Evolutionary conservation across 306 rosid species (phyloP), one percentile per base, ranked within the genome.

Genomic region (Pachyrhizus erosus): DNA sequence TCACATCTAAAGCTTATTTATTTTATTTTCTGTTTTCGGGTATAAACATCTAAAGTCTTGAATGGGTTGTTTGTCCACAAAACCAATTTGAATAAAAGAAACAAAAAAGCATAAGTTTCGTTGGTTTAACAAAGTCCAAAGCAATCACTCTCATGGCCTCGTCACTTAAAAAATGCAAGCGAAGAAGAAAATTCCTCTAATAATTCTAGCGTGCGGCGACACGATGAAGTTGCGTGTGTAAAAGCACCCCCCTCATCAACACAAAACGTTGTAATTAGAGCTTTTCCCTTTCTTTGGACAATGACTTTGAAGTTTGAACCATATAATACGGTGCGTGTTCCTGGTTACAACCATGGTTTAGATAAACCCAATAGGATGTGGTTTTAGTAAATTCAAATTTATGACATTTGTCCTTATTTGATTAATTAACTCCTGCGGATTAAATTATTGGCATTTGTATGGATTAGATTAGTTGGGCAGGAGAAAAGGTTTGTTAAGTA

Each of bases 191-290:
- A 0, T 0, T 37, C 18, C 48, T 65, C 24, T 42, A 77, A 78
- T 40, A 7, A 42, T 55, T 27, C 21, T 81, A 20, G 64, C 88
- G 70, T 89, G 89, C 79, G 86, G 90, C 92, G 87, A 85, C 84
- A 73, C 90, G 92, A 80, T 24, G 86, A 52, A 58, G 87, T 84
- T 67, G 64, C 90, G 87, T 82, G 87, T 68, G 80, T 49, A 74
- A 77, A 42, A 54, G 42, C 42, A 6, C 24, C 31, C n/a, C 34
- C 0, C 43, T 5, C 24, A 67, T 45, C 11, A 39, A 60, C 62
- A 27, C 58, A 15, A 64, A 64, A 71, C 40, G n/a, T 12, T 43
- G 61, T 21, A 64, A 51, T 14, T 60, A 18, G 39, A 27, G 15
- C 12, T 40, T n/a, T 31, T 2, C 51, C 49, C 8, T 76, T n/a